Evolutionary conservation across 1,284 basidiomycete genomes (phyloP), one percentile per base, ranked within the genome.

Genomic region (Ustilago crameri): DNA sequence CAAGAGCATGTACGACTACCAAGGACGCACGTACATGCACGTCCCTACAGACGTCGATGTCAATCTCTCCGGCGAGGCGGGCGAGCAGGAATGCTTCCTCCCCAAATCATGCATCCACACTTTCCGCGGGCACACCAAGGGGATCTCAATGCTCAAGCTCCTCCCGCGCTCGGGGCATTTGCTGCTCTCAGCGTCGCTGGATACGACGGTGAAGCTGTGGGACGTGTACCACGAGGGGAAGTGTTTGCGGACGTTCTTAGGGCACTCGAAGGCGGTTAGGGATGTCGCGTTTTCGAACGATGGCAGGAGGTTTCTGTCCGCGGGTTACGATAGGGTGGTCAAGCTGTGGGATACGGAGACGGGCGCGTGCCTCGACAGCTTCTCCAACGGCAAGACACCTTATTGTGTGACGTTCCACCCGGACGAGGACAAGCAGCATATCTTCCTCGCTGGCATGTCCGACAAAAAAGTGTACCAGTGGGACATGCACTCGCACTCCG

Each of bases 391-490:
- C 67, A 97, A 97, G 85, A 93, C 95, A 18, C 93, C 96, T 15
- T 94, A 98, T 83, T 93, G 94, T 56, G 87, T 98, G 52, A 90
- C 90, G 57, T 98, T 97, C 86, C 91, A 98, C 84, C 96, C 96
- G 7, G 94, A 97, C 82, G 88, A 91, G 51, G 94, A 97, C 80
- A 97, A 98, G 84, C 94, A 97, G 81, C 87, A 98, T 82, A 91
- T 95, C 60, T 98, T 98, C 87, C 86, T 99, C 37, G 93, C 95
- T 41, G 96, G 96, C 72, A 99, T 98, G 95, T 92, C 91, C 51
- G 95, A 98, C 85, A 98, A 98, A 86, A 98, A 98, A 85, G 96
- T 98, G 72, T 91, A 98, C 27, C 95, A 98, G 93, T 98, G 95
- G 83, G 95, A 99, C 82, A 92, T 93, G 81, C 90, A 92, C 80